Evolutionary conservation across 495 filamentous ascomycete species (phyloP), one percentile per base, ranked within the genome.

Genomic region (Penicillium arizonense): DNA sequence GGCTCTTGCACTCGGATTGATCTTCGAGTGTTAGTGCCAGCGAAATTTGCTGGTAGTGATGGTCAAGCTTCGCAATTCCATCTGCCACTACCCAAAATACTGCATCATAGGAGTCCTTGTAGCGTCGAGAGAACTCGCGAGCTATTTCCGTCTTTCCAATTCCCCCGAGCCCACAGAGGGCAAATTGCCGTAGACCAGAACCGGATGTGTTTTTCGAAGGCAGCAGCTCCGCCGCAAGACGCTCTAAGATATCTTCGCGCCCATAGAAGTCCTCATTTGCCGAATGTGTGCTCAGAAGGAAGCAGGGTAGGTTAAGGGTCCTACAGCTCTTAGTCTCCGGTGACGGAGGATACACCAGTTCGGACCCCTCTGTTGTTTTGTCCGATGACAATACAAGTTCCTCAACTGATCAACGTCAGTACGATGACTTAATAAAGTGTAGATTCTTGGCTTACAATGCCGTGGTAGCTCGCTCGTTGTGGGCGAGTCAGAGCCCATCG

Each of bases 61-160:
- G 39, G 28, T 65, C 69, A 13, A 77, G 54, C 32, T 57, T 70
- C 28, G 56, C 52, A 12, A 52, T 36, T 3, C 65, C 56, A 48
- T 76, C 73, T 1, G 74, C 69, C 11, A 52, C 23, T 8, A 76
- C 62, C 72, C 73, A 77, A 45, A 77, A 70, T 20, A 77, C 56
- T 3, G 67, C 70, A 39, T 77, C 74, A 46, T 70, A 72, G 16
- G 46, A 44, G 12, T 51, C 40, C 42, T 62, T 59, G 30, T 60
- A 55, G 28, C 54, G 35, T 26, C 57, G 47, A 8, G 55, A 56
- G 55, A 61, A 76, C 26, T 69, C 59, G 38, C 46, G 58, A 11
- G 73, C 74, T 33, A 72, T 65, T 50, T 66, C 51, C 47, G 72
- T 75, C 51, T 77, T 77, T 12, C 74, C 72, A 24, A 76, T 59